Percentiles rank a stretch among this genome's conserved stretches.
phyloP scores from a whole-genome alignment of 257 asterid genomes.

The Solanum lycopersicoides region DNA sequence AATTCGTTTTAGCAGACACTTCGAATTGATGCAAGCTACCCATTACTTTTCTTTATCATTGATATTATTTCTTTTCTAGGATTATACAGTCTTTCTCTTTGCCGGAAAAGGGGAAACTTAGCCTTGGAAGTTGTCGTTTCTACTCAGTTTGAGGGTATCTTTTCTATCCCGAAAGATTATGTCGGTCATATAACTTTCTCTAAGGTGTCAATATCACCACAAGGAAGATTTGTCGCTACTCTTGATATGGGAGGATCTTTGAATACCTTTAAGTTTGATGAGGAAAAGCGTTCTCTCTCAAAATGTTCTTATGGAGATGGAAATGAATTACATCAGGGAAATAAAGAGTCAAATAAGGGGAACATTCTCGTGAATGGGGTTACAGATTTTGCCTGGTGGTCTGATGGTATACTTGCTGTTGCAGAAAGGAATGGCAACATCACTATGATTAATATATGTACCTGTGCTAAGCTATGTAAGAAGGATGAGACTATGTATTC shows the following conservation, averaged over 20 bases:
- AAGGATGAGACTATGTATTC: conserved; percentile 44
- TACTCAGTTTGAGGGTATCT: conserved; percentile 55
- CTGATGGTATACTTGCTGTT: conserved; percentile 51
- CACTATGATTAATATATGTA: conserved; percentile 47
- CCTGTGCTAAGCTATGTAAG: conserved; percentile 28
- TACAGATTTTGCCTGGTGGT: conserved; percentile 95
- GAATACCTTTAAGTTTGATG: conserved; percentile 52
- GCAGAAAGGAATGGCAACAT: conserved; percentile 56
- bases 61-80: conserved; percentile 34
- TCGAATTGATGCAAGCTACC: neutral
- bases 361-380: conserved; percentile 27
- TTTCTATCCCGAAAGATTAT: conserved; percentile 29
- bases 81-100: conserved; percentile 49
- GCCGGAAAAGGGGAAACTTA: conserved; percentile 43
- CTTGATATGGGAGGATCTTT: conserved; percentile 67
- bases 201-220: conserved; percentile 70
- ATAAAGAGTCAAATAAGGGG: conserved; percentile 23
- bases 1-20: neutral
- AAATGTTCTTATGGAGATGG: conserved; percentile 26
- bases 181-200: conserved; percentile 44
- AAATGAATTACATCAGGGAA: conserved; percentile 11
- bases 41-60: neutral
- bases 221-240: conserved; percentile 57
- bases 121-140: conserved; percentile 45
- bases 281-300: conserved; percentile 37